Evolutionary conservation across 1,139 yeast genomes (phyloP), one percentile per base, ranked within the genome.

Genomic region (Taphrina confusa): DNA sequence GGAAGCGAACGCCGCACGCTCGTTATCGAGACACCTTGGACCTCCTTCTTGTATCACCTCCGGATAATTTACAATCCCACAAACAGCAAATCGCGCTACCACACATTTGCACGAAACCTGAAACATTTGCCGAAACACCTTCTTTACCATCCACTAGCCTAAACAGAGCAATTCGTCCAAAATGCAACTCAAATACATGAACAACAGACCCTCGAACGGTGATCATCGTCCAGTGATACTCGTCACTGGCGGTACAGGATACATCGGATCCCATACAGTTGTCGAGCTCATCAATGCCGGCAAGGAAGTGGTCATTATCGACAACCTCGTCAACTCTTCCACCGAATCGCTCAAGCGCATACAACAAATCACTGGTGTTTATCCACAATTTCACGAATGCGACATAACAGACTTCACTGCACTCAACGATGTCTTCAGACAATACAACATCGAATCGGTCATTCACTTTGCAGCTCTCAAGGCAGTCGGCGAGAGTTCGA

Each of bases 231-330:
- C 31, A 12, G 78, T 77, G 70, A 84, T 86, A 62, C 76, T 87
- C 62, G 91, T 87, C 34, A 85, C 95, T 31, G 95, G 95, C 50
- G 95, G 95, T 60, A 89, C 94, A 33, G 95, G 95, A 31, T 87
- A 87, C 73, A 86, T 87, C 68, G 95, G 95, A 27, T 84, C 92
- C 16, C 95, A 87, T 70, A 84, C 92, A 1, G 85, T 83, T 5
- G 80, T 85, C 37, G 86, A 84, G 66, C 77, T 87, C 61, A 71
- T 85, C 61, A 78, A 81, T 65, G 78, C 82, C 60, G 88, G 88
- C 36, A 80, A 83, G 69, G 78, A 83, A 50, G 90, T 86, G 30
- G 83, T 87, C 20, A 79, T 87, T 54, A 81, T 84, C 36, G 95
- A 87, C 72, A 85, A 84, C 70, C 76, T 85, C 64, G 74, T 78